Base-by-base conservation (phyloP, 257 asterid species). In the Mitragyna speciosa region DNA sequence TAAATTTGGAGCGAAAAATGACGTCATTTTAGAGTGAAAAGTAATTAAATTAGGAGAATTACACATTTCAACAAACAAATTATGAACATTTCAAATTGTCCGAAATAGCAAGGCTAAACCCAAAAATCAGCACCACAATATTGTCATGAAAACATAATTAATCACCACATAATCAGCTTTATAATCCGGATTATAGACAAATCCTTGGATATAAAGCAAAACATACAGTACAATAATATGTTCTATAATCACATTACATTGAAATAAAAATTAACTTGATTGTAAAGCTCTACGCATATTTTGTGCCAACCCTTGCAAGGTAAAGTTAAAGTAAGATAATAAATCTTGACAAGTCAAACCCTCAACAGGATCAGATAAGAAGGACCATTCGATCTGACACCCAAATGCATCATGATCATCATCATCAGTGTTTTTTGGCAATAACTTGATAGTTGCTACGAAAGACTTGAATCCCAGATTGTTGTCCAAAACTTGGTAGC, bases 341-440 rank as follows among this genome's bases (percentile, higher is more conserved):
- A 92, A 61, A 56, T 59, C 85, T 1, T 83, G 90, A 22, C 31
- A 87, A 39, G 84, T 87, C 85, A 88, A 70, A 6, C 95, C 95
- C 39, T 89, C 90, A 51, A 90, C 39, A 0, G 97, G 95, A 79
- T 92, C 95, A 68, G 92, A 89, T 48, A 75, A 70, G 77, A 91
- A 89, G 4, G 92, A 86, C 98, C 98, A 92, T 48, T 90, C 90
- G 83, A 93, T 89, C 90, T 78, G 45, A 70, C 96, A 92, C 5
- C 94, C 79, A 85, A 15, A 8, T 7, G 74, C 19, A 0, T 66
- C 92, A 74, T 72, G 89, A 41, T 72, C 88, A 22, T 78, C 88
- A n/a, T n/a, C 33, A 24, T 4, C 41, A 26, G 20, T 12, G 7
- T 66, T 36, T 45, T 26, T 2, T 7, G 88, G 52, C 58, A 73